phyloP scores from a whole-genome alignment of 176 grass and related monocot genomes.

The Elaeis guineensis region DNA sequence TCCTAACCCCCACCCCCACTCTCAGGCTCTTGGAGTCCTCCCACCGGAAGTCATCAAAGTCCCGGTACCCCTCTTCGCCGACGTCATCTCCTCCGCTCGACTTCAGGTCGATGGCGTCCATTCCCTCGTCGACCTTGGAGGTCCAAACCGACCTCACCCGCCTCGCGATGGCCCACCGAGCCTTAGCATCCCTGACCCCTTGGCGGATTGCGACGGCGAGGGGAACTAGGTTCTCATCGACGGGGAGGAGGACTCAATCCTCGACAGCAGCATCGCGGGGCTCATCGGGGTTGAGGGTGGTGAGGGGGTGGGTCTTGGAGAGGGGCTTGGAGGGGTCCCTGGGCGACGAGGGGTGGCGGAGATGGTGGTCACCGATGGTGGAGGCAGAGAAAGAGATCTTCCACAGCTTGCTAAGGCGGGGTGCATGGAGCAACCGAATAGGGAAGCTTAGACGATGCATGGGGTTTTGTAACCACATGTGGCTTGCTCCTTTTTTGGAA shows the following conservation, averaged over 20 bases:
- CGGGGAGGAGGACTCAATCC: slow-evolving; percentile 17
- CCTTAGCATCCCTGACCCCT: no score
- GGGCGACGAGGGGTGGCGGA: no score
- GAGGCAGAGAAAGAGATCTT: slow-evolving; percentile 18
- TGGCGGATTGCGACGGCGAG: background rate
- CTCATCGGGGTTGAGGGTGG: no score
- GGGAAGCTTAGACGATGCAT: rapidly evolving
- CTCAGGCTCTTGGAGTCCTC: no score
- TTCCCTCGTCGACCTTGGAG: background rate
- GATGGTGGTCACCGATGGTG: no score
- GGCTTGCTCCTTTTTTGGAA: no score
- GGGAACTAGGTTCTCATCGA: slow-evolving; percentile 18
- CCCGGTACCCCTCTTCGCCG: background rate
- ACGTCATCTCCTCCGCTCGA: background rate
- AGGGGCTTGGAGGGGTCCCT: background rate
- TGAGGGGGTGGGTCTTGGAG: no score
- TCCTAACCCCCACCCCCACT: background rate
- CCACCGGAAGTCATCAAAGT: slow-evolving; percentile 5
- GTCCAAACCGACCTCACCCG: no score
- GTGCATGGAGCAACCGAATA: background rate
- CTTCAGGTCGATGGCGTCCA: background rate
- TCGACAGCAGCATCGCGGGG: background rate
- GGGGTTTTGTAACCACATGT: rapidly evolving
- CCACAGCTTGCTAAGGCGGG: slow-evolving; percentile 20
- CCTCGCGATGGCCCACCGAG: no score